Base-by-base conservation (phyloP, 108 stramenopile genomes). In the Nitzschia sp. region DNA sequence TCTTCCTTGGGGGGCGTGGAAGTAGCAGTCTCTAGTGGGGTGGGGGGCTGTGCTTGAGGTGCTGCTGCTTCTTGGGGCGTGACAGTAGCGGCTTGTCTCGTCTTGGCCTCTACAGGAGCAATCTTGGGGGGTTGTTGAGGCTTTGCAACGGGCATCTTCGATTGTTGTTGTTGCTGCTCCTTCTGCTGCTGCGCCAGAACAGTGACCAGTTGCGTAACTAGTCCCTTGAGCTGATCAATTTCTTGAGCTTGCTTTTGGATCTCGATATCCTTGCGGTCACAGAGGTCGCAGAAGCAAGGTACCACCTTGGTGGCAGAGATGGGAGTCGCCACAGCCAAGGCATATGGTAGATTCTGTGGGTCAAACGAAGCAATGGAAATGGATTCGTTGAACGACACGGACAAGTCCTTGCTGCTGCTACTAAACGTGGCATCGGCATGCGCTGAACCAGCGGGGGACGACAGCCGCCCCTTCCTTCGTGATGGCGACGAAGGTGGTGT, bases 201-300 rank as follows among this genome's bases (percentile, higher is more conserved):
- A 25, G 61, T 32, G 6, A 62, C 61, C n/a, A 62, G 31, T 45
- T 62, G 61, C n/a, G 61, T 62, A 1, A 62, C 61, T 42, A 62
- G 24, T 2, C 32, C 61, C 61, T 62, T 62, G 38, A 62, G 42
- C 25, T 62, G 23, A 0, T 62, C 42, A 45, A 62, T 62, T 26
- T 62, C 61, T 2, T 25, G 24, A 21, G 24, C 19, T 27, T 62
- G 61, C 36, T 62, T 42, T 24, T 62, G 24, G 42, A 62, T 42
- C 3, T 34, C 19, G 15, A 21, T 8, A 26, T 62, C 25, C 42
- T 62, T 62, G 36, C 24, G 8, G 33, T 59, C 57, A 33, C 33
- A 32, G 17, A 15, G 32, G 34, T 32, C 56, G 31, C 30, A 57
- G n/a, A n/a, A n/a, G 31, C 56, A 57, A 21, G 23, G 31, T 28